These are phyloP conservation scores for Geosmithia flava DNA, from an alignment of 2,329 filamentous ascomycete species.

Conservation along the genomic window DNA sequence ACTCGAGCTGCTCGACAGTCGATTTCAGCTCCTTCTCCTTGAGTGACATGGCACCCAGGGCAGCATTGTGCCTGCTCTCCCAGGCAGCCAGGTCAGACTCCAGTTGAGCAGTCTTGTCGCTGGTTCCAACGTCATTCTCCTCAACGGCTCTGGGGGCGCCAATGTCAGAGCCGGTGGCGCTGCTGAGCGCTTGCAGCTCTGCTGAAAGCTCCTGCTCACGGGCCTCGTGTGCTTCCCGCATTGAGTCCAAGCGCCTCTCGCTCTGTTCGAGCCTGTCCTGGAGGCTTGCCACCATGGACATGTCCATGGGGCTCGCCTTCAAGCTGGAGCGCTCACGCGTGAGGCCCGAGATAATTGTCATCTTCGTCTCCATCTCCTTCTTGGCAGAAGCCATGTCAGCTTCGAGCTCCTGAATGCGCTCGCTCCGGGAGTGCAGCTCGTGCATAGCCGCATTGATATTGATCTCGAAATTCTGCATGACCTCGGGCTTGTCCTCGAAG, in stretches of 20 bases:
- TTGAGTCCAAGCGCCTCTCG: conserved; percentile 63
- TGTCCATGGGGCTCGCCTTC: conserved; percentile 74
- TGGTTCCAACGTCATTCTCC: too few species aligned
- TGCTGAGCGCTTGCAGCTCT: conserved; percentile 58
- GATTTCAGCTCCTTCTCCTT: conserved; percentile 62
- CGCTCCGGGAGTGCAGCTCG: conserved; percentile 75
- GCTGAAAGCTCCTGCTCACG: conserved; percentile 64
- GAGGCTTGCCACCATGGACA: conserved; percentile 77
- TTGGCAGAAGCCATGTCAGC: conserved; percentile 69
- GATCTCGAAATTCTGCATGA: conserved; percentile 84
- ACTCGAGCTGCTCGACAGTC: conserved; percentile 64
- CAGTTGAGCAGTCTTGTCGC: conserved; percentile 45
- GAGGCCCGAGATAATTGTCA: conserved; percentile 86
- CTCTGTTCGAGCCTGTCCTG: conserved; percentile 80
- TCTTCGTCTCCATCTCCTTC: conserved; percentile 96
- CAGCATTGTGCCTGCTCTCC: conserved; percentile 63
- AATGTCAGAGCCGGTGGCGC: conserved; percentile 15
- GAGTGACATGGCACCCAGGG: conserved; percentile 56
- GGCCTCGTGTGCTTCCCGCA: conserved; percentile 59
- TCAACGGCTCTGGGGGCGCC: too few species aligned
- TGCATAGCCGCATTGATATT: conserved; percentile 89
- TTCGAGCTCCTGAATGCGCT: conserved; percentile 83
- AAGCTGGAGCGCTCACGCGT: conserved; percentile 88
- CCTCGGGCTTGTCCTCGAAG: conserved; percentile 70
- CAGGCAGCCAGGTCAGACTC: conserved; percentile 61